Evolutionary conservation across 179 eudicot species (phyloP).

Genomic region (Spinacia oleracea): DNA sequence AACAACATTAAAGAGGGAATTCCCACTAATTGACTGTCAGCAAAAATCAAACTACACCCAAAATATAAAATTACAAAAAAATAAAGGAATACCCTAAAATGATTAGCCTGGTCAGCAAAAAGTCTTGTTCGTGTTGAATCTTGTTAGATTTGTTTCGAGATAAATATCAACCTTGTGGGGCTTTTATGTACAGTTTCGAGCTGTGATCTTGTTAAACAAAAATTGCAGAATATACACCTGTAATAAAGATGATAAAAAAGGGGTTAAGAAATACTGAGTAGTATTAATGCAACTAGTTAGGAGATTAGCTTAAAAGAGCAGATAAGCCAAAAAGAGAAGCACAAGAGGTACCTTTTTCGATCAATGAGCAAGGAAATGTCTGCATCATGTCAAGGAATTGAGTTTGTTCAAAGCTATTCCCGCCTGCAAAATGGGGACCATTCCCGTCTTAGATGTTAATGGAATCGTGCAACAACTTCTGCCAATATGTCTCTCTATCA

Average conservation of each 20-base stretch:
- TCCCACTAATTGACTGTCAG: conserved; percentile 27
- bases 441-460: conserved; percentile 17
- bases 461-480: conserved; percentile 31
- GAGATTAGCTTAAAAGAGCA: background rate
- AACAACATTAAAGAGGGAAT: conserved; percentile 10
- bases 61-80: conserved; percentile 13
- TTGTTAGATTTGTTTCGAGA: conserved; percentile 5
- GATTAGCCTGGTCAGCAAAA: conserved; percentile 24
- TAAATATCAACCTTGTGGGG: conserved; percentile 15
- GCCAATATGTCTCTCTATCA: conserved; percentile 23
- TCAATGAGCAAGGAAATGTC: conserved; percentile 36
- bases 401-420: conserved; percentile 32
- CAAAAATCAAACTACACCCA: conserved; percentile 17
- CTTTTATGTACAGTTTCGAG: conserved; percentile 31
- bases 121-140: conserved; percentile 3
- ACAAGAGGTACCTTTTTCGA: conserved; percentile 36
- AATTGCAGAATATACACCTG: conserved; percentile 40
- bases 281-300: background rate
- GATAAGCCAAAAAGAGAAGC: conserved; percentile 20
- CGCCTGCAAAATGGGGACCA: conserved; percentile 41
- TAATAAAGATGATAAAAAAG: background rate
- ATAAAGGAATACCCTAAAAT: conserved; percentile 16
- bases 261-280: background rate
- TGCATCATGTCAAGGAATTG: conserved; percentile 35
- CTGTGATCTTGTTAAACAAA: conserved; percentile 26